Conservation (phyloP, 2,329 filamentous ascomycete genomes). For the Hymenoscyphus scutula region DNA sequence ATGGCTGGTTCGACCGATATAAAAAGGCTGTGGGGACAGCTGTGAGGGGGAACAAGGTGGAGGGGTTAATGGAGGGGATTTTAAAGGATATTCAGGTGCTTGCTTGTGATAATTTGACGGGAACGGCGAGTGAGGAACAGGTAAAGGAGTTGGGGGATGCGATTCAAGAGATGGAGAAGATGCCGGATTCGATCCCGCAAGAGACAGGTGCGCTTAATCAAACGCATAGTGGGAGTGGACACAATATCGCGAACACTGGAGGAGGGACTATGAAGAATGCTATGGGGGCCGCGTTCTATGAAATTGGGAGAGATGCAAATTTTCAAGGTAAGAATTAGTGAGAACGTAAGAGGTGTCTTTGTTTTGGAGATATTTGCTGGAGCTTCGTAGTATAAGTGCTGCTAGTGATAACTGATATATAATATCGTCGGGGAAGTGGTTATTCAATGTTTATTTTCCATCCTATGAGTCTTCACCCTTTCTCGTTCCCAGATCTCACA, state of each 20-base stretch:
- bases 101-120: conserved; percentile 9
- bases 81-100: conserved; percentile 26
- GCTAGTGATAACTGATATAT: too few relatives aligned
- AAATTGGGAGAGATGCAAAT: not conserved
- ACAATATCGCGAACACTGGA: conserved; percentile 9
- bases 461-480: too few relatives aligned
- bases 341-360: conserved; percentile 3
- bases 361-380: not conserved
- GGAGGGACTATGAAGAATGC: conserved; percentile 4
- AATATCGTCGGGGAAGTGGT: too few relatives aligned
- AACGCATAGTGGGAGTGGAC: conserved; percentile 4
- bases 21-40: conserved; percentile 24
- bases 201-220: conserved; percentile 8
- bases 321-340: not conserved
- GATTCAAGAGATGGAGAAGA: conserved; percentile 20
- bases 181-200: conserved; percentile 17
- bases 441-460: too few relatives aligned
- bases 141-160: conserved; percentile 8
- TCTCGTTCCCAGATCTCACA: too few relatives aligned
- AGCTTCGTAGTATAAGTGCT: not conserved
- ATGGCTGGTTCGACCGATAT: conserved; percentile 25
- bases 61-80: conserved; percentile 28
- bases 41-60: conserved; percentile 22
- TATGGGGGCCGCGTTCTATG: too few relatives aligned
- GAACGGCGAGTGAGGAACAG: not conserved